Conservation (phyloP, 371 early-diverging fungal species). For the Syncephalastrum monosporum region DNA sequence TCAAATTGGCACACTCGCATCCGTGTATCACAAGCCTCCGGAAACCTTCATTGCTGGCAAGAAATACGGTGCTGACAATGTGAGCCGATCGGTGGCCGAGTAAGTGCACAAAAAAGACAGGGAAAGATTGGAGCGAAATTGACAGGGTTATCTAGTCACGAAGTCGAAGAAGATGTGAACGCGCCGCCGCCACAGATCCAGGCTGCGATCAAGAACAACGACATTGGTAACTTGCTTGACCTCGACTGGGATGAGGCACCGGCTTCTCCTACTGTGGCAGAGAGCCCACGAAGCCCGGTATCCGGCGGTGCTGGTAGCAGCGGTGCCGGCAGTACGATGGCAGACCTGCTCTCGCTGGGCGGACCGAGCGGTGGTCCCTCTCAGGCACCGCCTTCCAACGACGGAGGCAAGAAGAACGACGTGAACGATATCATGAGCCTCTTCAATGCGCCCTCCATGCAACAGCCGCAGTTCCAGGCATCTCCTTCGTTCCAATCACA, state of each 20-base stretch:
- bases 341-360: constrained; percentile 36
- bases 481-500: constrained; percentile 9
- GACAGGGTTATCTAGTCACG: constrained; percentile 27
- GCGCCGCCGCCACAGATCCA: constrained; percentile 52
- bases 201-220: constrained; percentile 56
- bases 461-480: constrained; percentile 1
- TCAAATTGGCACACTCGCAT: constrained; percentile 86
- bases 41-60: constrained; percentile 73
- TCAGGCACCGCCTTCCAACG: background rate
- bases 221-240: constrained; percentile 54
- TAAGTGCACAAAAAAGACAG: constrained; percentile 22
- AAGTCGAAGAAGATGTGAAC: constrained; percentile 53
- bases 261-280: constrained; percentile 25
- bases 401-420: constrained; percentile 13
- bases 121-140: background rate
- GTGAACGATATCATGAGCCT: constrained; percentile 38
- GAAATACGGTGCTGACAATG: constrained; percentile 60
- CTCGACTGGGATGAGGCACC: constrained; percentile 48
- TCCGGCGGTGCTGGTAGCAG: too few relatives aligned
- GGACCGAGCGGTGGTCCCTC: constrained; percentile 10
- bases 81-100: constrained; percentile 48
- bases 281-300: constrained; percentile 17
- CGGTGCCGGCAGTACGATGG: constrained; percentile 6
- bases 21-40: constrained; percentile 94
- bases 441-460: constrained; percentile 24